phyloP scores from a whole-genome alignment of 1,139 yeast species.

The Suhomyces coccinellae region DNA sequence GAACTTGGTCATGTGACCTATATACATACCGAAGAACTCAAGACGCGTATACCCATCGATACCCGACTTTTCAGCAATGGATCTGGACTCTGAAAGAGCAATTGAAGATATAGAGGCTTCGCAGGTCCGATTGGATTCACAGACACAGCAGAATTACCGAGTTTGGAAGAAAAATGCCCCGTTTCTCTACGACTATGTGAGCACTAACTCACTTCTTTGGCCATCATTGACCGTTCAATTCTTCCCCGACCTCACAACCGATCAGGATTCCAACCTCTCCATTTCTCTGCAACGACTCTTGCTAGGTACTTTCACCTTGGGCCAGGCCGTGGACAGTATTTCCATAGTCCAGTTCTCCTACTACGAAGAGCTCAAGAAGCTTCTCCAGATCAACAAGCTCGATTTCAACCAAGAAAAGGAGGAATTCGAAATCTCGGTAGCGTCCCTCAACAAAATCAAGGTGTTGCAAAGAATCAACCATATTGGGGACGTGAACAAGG shows the following conservation, averaged over 20 bases:
- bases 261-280: constrained; percentile 7
- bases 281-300: constrained; percentile 35
- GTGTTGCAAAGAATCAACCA: constrained; percentile 45
- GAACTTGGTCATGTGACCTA: not conserved
- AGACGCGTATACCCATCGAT: constrained; percentile 1
- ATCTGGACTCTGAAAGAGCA: not conserved
- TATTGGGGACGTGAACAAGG: constrained; percentile 45
- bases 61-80: not conserved
- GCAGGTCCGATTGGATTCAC: constrained; percentile 25
- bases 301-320: constrained; percentile 45
- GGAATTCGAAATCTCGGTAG: constrained; percentile 37
- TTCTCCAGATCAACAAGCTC: constrained; percentile 34
- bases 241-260: constrained; percentile 46
- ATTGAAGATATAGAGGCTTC: not conserved
- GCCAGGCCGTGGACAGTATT: constrained; percentile 43
- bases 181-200: constrained; percentile 49
- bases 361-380: constrained; percentile 31
- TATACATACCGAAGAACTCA: not conserved
- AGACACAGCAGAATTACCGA: constrained; percentile 39
- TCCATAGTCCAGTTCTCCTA: constrained; percentile 42
- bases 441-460: constrained; percentile 29
- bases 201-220: constrained; percentile 54
- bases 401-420: constrained; percentile 41
- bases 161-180: constrained; percentile 60
- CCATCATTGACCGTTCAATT: constrained; percentile 56